These are phyloP conservation scores for Camellia sinensis DNA, from an alignment of 148 eudicot species.

Conservation along the genomic window DNA sequence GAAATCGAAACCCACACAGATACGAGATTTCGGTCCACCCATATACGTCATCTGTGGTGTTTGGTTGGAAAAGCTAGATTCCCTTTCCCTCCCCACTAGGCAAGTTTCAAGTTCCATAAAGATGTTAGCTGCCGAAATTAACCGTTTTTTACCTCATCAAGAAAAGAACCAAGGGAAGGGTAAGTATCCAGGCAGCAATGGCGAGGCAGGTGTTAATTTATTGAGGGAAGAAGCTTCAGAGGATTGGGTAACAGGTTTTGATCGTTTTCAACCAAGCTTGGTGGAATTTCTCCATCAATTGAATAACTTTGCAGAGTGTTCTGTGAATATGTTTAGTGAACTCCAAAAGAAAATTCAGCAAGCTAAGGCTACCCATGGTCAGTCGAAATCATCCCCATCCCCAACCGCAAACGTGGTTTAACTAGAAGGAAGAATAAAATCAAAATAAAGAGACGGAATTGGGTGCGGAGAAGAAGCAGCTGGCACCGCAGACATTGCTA, in stretches of 20 bases:
- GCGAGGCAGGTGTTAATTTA: conserved; percentile 27
- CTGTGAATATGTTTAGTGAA: conserved; percentile 54
- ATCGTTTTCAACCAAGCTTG: conserved; percentile 47
- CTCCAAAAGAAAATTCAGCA: conserved; percentile 53
- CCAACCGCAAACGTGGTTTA: conserved; percentile 23
- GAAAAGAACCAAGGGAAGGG: conserved; percentile 69
- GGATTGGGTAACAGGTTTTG: conserved; percentile 42
- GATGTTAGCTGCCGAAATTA: conserved; percentile 50
- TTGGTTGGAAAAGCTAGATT: conserved; percentile 62
- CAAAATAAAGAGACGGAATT: not conserved
- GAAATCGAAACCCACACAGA: conserved; percentile 27
- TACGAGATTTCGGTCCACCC: conserved; percentile 63
- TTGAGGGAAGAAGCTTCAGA: conserved; percentile 42
- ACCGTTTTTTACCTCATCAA: conserved; percentile 64
- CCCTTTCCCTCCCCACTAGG: conserved; percentile 38
- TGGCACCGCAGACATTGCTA: not conserved
- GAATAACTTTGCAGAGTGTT: conserved; percentile 50
- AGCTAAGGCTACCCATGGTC: conserved; percentile 51
- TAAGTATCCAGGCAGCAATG: conserved; percentile 15
- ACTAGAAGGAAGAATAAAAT: not conserved
- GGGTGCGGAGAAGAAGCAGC: conserved; percentile 6
- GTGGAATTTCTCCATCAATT: conserved; percentile 52
- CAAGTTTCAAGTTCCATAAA: conserved; percentile 53
- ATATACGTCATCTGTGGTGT: conserved; percentile 70
- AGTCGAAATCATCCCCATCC: conserved; percentile 23